Conservation (phyloP, 768 basidiomycete genomes). For the Pholiota conissans region DNA sequence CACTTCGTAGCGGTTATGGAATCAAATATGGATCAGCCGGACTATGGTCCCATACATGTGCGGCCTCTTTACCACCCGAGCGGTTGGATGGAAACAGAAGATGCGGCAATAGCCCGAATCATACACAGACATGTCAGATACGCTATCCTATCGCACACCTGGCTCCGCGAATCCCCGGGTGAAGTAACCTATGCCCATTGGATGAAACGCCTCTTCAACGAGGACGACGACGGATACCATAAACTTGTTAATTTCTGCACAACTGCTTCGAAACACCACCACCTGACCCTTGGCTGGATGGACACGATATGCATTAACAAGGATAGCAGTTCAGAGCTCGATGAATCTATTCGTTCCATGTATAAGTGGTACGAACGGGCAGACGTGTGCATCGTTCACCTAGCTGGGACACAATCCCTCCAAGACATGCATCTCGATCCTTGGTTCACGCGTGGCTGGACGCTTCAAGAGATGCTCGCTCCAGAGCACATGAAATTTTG, state of each 20-base stretch:
- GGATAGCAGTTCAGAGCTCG: background rate
- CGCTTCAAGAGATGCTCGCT: background rate
- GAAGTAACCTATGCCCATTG: background rate
- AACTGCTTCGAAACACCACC: background rate
- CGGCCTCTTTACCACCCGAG: no score
- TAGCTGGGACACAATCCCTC: background rate
- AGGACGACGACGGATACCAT: background rate
- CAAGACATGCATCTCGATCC: background rate
- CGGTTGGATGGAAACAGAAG: no score
- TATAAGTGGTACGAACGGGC: background rate
- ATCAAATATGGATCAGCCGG: no score
- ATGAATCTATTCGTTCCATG: background rate
- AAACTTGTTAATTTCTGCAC: background rate
- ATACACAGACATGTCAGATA: background rate
- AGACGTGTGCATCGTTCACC: background rate
- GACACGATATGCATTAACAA: background rate
- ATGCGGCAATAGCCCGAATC: no score
- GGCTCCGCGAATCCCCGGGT: background rate
- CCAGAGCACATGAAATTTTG: background rate
- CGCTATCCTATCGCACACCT: slow-evolving; percentile 4
- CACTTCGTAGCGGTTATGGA: background rate
- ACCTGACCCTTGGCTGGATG: background rate
- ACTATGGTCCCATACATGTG: no score
- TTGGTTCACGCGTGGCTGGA: background rate
- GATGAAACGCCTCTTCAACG: background rate